These are phyloP conservation scores for Neofusicoccum laricinum DNA, from an alignment of 2,329 filamentous ascomycete genomes.

Conservation along the genomic window DNA sequence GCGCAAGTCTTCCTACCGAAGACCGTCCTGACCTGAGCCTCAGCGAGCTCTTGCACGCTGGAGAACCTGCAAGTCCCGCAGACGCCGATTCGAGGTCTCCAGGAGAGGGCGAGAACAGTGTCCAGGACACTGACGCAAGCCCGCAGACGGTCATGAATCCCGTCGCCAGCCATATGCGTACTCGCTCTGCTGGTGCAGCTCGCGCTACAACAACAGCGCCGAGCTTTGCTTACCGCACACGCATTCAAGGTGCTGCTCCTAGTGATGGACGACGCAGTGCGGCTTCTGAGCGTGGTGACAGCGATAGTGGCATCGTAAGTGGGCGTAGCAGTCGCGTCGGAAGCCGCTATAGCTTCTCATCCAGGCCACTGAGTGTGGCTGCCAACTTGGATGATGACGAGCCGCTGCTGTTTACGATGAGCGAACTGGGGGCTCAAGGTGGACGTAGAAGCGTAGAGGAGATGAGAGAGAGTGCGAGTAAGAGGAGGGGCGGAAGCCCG, in stretches of 20 bases:
- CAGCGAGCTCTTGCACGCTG: constrained; percentile 54
- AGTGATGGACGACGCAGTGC: constrained; percentile 12
- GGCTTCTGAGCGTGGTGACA: constrained; percentile 12
- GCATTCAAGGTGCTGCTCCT: not conserved
- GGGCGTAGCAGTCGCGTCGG: constrained; percentile 9
- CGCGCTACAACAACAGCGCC: not conserved
- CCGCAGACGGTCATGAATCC: constrained; percentile 3
- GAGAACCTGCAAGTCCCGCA: not conserved
- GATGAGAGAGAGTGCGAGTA: constrained; percentile 25
- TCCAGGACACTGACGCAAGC: not conserved
- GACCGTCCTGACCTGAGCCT: constrained; percentile 63
- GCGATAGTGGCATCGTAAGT: constrained; percentile 12
- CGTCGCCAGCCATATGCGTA: not conserved
- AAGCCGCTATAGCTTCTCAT: constrained; percentile 44
- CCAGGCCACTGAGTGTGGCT: constrained; percentile 27
- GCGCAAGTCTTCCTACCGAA: constrained; percentile 65
- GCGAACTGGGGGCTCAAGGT: constrained; percentile 57
- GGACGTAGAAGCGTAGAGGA: constrained; percentile 36
- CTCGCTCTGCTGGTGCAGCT: constrained; percentile 7
- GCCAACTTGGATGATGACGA: constrained; percentile 60
- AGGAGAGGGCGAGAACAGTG: not conserved
- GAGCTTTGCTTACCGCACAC: constrained; percentile 11
- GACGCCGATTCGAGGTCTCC: not conserved
- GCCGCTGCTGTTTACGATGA: constrained; percentile 69
- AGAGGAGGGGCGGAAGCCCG: constrained; percentile 9